phyloP scores from a whole-genome alignment of 2,329 filamentous ascomycete genomes.

The Tympanopsis confertula region DNA sequence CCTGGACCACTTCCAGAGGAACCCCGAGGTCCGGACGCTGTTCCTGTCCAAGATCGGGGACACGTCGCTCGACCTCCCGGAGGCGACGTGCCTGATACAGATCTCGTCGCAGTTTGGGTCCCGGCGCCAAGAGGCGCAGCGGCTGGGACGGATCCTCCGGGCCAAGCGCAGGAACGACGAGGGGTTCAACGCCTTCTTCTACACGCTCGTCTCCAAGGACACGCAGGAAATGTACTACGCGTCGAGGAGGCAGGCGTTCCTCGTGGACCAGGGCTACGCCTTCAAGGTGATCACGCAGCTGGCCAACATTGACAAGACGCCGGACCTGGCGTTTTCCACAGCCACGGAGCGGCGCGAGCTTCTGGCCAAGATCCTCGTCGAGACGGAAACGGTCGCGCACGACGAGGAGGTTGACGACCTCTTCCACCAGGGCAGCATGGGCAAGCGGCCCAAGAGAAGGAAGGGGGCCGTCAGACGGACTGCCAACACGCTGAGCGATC shows the following conservation, averaged over 20 bases:
- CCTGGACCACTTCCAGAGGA: slow-evolving; percentile 89
- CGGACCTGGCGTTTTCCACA: slow-evolving; percentile 68
- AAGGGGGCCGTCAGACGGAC: slow-evolving; percentile 62
- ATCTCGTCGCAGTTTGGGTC: slow-evolving; percentile 97
- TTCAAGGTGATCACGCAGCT: slow-evolving; percentile 98
- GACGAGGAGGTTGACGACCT: slow-evolving; percentile 62
- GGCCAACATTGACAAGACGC: slow-evolving; percentile 76
- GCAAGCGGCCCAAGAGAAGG: slow-evolving; percentile 21
- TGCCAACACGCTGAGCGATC: slow-evolving; percentile 72
- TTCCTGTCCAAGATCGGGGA: slow-evolving; percentile 97
- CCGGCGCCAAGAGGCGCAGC: slow-evolving; percentile 88
- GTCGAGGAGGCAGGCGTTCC: slow-evolving; percentile 87
- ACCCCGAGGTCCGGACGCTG: slow-evolving; percentile 78
- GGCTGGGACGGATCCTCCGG: slow-evolving; percentile 81
- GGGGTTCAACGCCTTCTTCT: slow-evolving; percentile 98
- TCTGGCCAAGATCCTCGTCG: slow-evolving; percentile 76
- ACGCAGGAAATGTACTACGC: slow-evolving; percentile 98
- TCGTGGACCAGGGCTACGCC: slow-evolving; percentile 94
- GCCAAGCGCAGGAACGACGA: slow-evolving; percentile 95
- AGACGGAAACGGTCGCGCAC: slow-evolving; percentile 65
- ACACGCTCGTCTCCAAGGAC: slow-evolving; percentile 92
- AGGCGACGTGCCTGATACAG: slow-evolving; percentile 92
- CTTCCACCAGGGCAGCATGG: slow-evolving; percentile 38
- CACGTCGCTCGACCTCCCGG: slow-evolving; percentile 91
- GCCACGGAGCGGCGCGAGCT: slow-evolving; percentile 73